These are phyloP conservation scores for Lotmaria passim DNA, from an alignment of 208 protist genomes.

Conservation along the genomic window DNA sequence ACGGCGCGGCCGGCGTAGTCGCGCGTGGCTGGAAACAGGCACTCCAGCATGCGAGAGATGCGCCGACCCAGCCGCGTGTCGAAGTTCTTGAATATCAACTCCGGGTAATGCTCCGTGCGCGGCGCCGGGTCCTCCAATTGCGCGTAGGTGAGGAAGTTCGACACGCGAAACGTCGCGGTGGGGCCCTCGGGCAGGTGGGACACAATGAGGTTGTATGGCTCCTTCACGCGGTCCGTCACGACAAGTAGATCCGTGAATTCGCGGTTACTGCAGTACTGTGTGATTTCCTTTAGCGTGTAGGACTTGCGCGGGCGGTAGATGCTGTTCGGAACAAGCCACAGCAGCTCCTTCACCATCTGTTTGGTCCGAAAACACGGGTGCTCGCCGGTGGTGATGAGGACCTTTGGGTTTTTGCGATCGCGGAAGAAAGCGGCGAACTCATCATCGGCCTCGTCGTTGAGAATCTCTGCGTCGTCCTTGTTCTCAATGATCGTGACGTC, in stretches of 20 bases:
- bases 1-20: conserved; percentile 92
- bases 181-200: conserved; percentile 91
- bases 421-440: conserved; percentile 88
- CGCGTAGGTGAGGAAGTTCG: conserved; percentile 81
- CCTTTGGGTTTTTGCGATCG: conserved; percentile 66
- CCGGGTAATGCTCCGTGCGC: conserved; percentile 92
- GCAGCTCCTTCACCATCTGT: conserved; percentile 89
- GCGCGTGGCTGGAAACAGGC: conserved; percentile 87
- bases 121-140: conserved; percentile 84
- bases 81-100: conserved; percentile 96
- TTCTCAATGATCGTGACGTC: conserved; percentile 84
- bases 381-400: conserved; percentile 91
- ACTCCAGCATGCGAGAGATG: conserved; percentile 86
- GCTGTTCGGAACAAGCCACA: conserved; percentile 90
- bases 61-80: conserved; percentile 89
- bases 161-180: conserved; percentile 89
- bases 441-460: conserved; percentile 89
- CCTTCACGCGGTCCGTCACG: conserved; percentile 85
- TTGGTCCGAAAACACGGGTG: conserved; percentile 85
- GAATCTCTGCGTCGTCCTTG: conserved; percentile 77
- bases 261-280: conserved; percentile 89
- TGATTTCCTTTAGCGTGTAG: conserved; percentile 93
- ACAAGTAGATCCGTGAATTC: conserved; percentile 92
- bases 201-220: conserved; percentile 88
- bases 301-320: conserved; percentile 85